A percentile compares a stretch with the other conserved stretches of the same genome.
phyloP scores from a whole-genome alignment of 2,329 filamentous ascomycete genomes.

The Aspergillus eucalypticola region DNA sequence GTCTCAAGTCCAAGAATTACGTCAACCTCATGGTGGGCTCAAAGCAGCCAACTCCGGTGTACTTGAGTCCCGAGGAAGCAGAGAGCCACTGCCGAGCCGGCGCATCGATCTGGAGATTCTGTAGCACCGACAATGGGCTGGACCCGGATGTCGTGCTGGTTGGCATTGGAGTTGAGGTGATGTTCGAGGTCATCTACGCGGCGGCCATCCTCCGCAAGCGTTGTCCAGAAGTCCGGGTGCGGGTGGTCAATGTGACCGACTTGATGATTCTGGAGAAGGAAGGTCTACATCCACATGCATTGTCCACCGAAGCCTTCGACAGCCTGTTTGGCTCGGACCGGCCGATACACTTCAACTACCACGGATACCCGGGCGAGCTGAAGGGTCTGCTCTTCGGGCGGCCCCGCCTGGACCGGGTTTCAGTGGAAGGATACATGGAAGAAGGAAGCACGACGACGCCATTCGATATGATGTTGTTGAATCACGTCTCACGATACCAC shows the following conservation, averaged over 20 bases:
- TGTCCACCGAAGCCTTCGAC: constrained; percentile 55
- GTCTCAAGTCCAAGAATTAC: constrained; percentile 62
- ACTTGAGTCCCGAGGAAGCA: constrained; percentile 61
- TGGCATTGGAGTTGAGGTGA: constrained; percentile 66
- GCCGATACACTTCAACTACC: constrained; percentile 66
- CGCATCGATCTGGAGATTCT: constrained; percentile 63
- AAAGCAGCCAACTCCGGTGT: constrained; percentile 66
- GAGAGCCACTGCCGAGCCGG: constrained; percentile 61
- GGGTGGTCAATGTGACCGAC: constrained; percentile 67
- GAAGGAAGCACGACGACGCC: constrained; percentile 68
- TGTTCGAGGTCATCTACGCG: constrained; percentile 64
- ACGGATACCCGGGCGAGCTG: constrained; percentile 64
- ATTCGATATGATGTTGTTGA: constrained; percentile 69
- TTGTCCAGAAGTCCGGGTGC: constrained; percentile 56
- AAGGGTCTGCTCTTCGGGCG: constrained; percentile 63
- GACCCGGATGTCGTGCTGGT: constrained; percentile 64
- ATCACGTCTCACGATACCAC: constrained; percentile 61
- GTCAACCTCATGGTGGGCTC: constrained; percentile 68
- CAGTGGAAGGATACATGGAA: constrained; percentile 62
- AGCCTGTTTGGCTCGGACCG: constrained; percentile 59
- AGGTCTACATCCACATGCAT: constrained; percentile 59
- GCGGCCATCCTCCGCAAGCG: constrained; percentile 56
- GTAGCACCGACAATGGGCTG: constrained; percentile 57
- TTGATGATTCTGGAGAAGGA: constrained; percentile 62
- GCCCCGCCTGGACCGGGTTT: constrained; percentile 53